Evolutionary conservation across 192 early-diverging fungal species (phyloP).

Genomic region (Piromyces sp.): DNA sequence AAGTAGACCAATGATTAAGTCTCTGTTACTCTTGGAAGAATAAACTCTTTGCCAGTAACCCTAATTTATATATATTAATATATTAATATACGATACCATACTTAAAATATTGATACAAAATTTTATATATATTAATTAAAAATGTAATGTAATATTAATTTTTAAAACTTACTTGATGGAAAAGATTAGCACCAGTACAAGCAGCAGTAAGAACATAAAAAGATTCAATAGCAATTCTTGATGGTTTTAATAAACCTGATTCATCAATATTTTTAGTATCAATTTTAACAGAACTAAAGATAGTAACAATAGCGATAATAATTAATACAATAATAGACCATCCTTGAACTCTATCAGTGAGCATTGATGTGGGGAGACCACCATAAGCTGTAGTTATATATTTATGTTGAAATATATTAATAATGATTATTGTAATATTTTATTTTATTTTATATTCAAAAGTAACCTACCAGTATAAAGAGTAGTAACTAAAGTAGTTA

Average conservation of each 20-base stretch:
- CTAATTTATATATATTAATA: slow-evolving; percentile 1
- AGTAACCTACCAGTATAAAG: slow-evolving; percentile 24
- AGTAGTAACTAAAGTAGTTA: slow-evolving; percentile 42
- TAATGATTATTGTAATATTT: too few species aligned
- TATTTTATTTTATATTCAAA: too few species aligned
- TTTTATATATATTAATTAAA: too few species aligned
- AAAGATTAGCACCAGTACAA: slow-evolving; percentile 38
- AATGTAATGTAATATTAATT: too few species aligned
- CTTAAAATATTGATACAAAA: too few species aligned
- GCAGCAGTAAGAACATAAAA: slow-evolving; percentile 43
- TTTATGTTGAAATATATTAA: too few species aligned
- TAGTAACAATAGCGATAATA: slow-evolving; percentile 26
- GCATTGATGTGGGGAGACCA: slow-evolving; percentile 42
- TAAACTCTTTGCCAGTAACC: slow-evolving; percentile 58
- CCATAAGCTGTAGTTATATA: slow-evolving; percentile 33
- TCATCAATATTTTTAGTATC: slow-evolving; percentile 22
- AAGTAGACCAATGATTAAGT: slow-evolving; percentile 33
- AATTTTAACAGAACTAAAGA: slow-evolving; percentile 31
- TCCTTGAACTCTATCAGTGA: slow-evolving; percentile 45
- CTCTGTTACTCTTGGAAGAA: slow-evolving; percentile 40
- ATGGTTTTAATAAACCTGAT: slow-evolving; percentile 30
- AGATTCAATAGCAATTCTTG: slow-evolving; percentile 45
- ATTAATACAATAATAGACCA: slow-evolving; percentile 31
- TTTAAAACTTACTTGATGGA: slow-evolving; percentile 40
- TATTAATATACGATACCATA: not conserved